These are phyloP conservation scores for Pichia sp. DNA, from an alignment of 1,139 yeast genomes.

Conservation along the genomic window DNA sequence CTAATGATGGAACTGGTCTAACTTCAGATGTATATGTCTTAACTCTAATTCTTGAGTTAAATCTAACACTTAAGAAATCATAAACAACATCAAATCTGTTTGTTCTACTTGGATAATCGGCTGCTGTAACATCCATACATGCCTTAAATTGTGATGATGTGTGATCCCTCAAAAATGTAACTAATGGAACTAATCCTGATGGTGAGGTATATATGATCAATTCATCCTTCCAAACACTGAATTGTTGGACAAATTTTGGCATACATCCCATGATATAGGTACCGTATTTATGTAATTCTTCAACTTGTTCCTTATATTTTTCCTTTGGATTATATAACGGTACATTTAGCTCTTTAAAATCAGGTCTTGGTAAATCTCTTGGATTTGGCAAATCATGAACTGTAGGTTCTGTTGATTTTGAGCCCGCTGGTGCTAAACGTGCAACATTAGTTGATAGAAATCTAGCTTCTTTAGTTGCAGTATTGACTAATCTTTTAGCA, in stretches of 20 bases:
- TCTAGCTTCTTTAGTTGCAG: conserved; percentile 8
- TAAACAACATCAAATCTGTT: conserved; percentile 86
- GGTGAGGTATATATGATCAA: conserved; percentile 74
- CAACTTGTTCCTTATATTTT: conserved; percentile 58
- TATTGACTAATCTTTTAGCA: conserved; percentile 10
- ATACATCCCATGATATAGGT: conserved; percentile 68
- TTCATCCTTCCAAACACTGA: conserved; percentile 89
- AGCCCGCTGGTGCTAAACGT: conserved; percentile 11
- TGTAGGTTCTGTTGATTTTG: conserved; percentile 14
- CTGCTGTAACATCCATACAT: conserved; percentile 79
- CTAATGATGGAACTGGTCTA: conserved; percentile 72
- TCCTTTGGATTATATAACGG: conserved; percentile 77
- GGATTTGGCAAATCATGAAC: conserved; percentile 28
- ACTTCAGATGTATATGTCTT: conserved; percentile 85
- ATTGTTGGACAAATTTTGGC: conserved; percentile 80
- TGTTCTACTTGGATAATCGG: conserved; percentile 77
- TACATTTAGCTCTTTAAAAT: conserved; percentile 37
- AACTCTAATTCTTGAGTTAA: conserved; percentile 82
- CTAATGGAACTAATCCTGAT: conserved; percentile 60
- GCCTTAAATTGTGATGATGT: conserved; percentile 76
- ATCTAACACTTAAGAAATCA: conserved; percentile 72
- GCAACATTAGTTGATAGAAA: conserved; percentile 6
- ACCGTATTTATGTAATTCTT: conserved; percentile 79
- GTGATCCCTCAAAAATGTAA: conserved; percentile 68
- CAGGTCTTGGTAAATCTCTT: conserved; percentile 28